These are phyloP conservation scores for Coprinopsis strossmayeri DNA, from an alignment of 768 basidiomycete genomes.

Conservation along the genomic window DNA sequence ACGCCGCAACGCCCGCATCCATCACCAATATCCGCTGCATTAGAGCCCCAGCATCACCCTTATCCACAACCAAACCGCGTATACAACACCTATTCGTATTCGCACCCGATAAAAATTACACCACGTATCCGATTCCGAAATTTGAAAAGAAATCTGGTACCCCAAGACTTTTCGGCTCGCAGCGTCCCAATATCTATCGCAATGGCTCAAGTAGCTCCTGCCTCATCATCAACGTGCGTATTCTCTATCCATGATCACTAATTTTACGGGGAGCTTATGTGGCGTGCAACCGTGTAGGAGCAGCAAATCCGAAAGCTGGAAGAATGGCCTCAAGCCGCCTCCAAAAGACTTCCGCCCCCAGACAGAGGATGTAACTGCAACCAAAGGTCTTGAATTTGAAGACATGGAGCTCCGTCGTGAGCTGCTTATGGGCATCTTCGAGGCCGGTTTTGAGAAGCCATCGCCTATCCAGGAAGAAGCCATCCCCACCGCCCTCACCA, in stretches of 20 bases:
- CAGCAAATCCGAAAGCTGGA: constrained; percentile 49
- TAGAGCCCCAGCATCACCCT: neutral
- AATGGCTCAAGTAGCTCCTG: constrained; percentile 26
- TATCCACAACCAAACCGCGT: neutral
- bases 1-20: neutral
- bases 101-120: neutral
- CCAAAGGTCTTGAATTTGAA: constrained; percentile 93
- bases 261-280: constrained; percentile 5
- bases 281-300: constrained; percentile 30
- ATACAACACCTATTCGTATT: neutral
- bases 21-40: neutral
- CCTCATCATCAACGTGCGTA: constrained; percentile 26
- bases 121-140: neutral
- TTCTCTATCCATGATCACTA: neutral
- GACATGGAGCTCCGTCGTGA: constrained; percentile 89
- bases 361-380: constrained; percentile 94
- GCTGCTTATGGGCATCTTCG: constrained; percentile 98
- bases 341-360: constrained; percentile 92
- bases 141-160: too few species aligned
- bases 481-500: constrained; percentile 89
- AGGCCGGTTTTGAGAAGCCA: constrained; percentile 94
- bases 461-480: constrained; percentile 99
- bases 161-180: neutral
- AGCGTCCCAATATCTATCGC: neutral
- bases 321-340: constrained; percentile 71